Percentiles rank a stretch among this genome's conserved stretches.
phyloP scores from a whole-genome alignment of 768 basidiomycete genomes.

The Tephrocybe sp. region DNA sequence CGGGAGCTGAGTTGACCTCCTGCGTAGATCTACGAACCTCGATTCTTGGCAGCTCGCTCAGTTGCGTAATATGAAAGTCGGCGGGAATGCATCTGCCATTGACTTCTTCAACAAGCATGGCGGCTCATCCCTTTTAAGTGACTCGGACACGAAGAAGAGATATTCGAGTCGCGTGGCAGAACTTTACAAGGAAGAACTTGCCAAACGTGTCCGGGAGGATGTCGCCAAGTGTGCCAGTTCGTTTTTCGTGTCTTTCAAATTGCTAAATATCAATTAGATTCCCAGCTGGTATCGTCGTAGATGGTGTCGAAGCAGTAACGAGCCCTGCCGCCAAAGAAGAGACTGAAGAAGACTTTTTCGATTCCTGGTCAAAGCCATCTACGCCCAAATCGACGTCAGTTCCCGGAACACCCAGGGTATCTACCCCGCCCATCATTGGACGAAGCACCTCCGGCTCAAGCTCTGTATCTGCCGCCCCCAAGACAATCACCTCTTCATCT shows the following conservation, averaged over 20 bases:
- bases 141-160: slow-evolving; percentile 84
- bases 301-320: slow-evolving; percentile 62
- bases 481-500: slow-evolving; percentile 67
- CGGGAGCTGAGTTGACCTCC: slow-evolving; percentile 14
- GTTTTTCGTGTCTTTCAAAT: neutral
- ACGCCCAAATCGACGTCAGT: slow-evolving; percentile 51
- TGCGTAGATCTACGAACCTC: slow-evolving; percentile 89
- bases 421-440: slow-evolving; percentile 61
- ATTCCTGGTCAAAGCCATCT: slow-evolving; percentile 90
- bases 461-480: slow-evolving; percentile 38
- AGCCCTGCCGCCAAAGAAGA: slow-evolving; percentile 40
- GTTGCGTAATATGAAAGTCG: slow-evolving; percentile 94
- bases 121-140: slow-evolving; percentile 64
- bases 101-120: slow-evolving; percentile 94
- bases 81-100: slow-evolving; percentile 83
- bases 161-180: slow-evolving; percentile 85
- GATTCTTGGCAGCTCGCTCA: slow-evolving; percentile 92
- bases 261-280: slow-evolving; percentile 45
- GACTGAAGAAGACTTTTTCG: slow-evolving; percentile 92
- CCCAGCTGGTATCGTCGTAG: slow-evolving; percentile 76
- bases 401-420: slow-evolving; percentile 48
- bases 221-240: slow-evolving; percentile 48
- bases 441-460: slow-evolving; percentile 41
- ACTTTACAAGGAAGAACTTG: slow-evolving; percentile 91
- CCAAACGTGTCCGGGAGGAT: slow-evolving; percentile 79